These are phyloP conservation scores for Schwanniomyces occidentalis DNA, from an alignment of 805 yeast genomes.

Conservation along the genomic window DNA sequence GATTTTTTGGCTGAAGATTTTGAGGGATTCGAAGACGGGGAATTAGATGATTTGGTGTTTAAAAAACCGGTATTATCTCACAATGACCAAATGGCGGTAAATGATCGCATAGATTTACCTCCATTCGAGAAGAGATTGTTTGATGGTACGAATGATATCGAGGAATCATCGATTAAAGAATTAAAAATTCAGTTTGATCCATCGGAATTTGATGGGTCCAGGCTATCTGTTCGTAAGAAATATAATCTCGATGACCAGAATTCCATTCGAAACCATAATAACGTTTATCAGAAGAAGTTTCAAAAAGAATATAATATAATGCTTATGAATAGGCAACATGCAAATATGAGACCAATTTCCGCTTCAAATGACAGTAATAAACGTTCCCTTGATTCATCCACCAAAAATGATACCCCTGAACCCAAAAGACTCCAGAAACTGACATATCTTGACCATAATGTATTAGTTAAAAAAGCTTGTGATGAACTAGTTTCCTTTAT, in stretches of 20 bases:
- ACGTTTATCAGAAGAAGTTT: conserved; percentile 17
- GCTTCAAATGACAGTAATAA: neutral
- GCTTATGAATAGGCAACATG: neutral
- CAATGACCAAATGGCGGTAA: neutral
- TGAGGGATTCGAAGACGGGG: conserved; percentile 19
- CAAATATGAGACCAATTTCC: neutral
- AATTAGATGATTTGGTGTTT: conserved; percentile 33
- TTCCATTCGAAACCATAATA: conserved; percentile 7
- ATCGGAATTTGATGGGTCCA: conserved; percentile 11
- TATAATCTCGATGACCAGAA: conserved; percentile 15
- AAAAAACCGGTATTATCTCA: conserved; percentile 25
- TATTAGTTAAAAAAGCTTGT: neutral
- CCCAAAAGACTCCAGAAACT: conserved; percentile 3
- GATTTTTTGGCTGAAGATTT: conserved; percentile 20
- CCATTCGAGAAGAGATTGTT: conserved; percentile 14
- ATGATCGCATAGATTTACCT: conserved; percentile 9
- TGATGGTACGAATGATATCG: conserved; percentile 9
- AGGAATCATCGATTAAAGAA: conserved; percentile 11
- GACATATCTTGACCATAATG: neutral
- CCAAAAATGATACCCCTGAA: neutral
- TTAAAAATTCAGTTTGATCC: conserved; percentile 9
- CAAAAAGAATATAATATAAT: conserved; percentile 13
- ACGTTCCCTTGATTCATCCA: neutral
- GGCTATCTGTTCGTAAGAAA: conserved; percentile 23
- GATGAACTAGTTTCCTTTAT: conserved; percentile 2